Evolutionary conservation across 306 rosid species (phyloP).

Genomic region (apple (Malus domestica)): DNA sequence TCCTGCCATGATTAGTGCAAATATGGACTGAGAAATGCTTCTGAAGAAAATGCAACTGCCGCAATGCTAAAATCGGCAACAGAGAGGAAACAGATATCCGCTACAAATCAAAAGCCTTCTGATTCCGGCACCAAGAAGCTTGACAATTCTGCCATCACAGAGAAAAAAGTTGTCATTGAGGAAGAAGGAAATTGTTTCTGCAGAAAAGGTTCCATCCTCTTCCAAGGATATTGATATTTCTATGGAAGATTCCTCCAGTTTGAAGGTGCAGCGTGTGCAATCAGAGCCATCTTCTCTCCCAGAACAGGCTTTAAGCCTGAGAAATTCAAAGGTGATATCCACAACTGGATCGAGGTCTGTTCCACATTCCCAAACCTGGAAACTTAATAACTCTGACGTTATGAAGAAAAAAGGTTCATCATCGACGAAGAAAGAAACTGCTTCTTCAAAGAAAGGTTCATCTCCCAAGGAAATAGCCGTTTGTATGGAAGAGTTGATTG

Average conservation of each 20-base stretch:
- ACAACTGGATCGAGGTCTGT: neutral
- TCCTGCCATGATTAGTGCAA: conserved; percentile 86
- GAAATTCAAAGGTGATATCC: neutral
- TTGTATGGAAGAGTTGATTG: neutral
- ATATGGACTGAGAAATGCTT: conserved; percentile 43
- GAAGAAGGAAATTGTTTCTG: conserved; percentile 18
- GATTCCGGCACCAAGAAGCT: conserved; percentile 12
- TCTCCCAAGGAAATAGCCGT: neutral
- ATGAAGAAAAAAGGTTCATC: conserved; percentile 8
- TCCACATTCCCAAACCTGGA: neutral
- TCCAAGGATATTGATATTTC: conserved; percentile 29
- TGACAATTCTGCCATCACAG: conserved; percentile 11
- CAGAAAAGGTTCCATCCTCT: conserved; percentile 25
- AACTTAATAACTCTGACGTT: neutral
- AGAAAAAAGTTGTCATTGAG: conserved; percentile 23
- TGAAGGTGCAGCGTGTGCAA: neutral
- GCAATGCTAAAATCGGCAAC: conserved; percentile 14
- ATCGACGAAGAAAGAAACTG: conserved; percentile 12
- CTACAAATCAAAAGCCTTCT: conserved; percentile 18
- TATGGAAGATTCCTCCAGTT: conserved; percentile 19
- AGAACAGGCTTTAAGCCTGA: neutral
- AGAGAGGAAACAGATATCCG: conserved; percentile 21
- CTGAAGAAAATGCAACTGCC: conserved; percentile 39
- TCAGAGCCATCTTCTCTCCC: conserved; percentile 4
- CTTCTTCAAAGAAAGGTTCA: conserved; percentile 2